Base-by-base conservation (phyloP, 371 early-diverging fungal genomes). In the Actinomucor elegans region DNA sequence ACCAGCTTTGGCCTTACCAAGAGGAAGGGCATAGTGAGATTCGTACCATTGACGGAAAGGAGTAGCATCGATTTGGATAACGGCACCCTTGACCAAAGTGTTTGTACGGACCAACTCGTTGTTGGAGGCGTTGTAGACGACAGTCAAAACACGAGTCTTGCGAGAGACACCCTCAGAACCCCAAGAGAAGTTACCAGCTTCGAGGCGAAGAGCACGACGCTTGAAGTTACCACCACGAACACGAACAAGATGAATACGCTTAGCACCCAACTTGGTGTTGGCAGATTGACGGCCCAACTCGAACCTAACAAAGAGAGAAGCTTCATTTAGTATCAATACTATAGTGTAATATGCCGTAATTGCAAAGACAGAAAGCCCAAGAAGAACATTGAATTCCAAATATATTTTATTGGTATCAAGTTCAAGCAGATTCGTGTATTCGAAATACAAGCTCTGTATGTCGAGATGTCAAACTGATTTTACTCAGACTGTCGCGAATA, bases 81-180 rank as follows among this genome's bases (percentile, higher is more conserved):
- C 92, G 75, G 93, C 87, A 63, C 94, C 91, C 90, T 99, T 99
- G 51, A 99, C 99, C 43, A 99, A 86, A 57, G 99, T 99, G 88
- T 98, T 98, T 81, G 99, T 99, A 75, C 99, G 95, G 78, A 99
- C 97, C 73, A 99, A 86, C 83, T 99, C 99, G 91, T 99, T 99
- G 94, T 94, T 97, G 80, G 96, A 92, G 64, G 99, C 92, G 84
- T 99, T 99, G 94, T 99, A 99, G 66, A 94, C 91, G 67, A 99
- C 99, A 59, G 88, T 84, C 71, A 95, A 81, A 69, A 99, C 89
- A 84, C 97, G 92, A 59, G 95, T 85, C 88, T 94, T 97, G 85
- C 90, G 90, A 61, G 97, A 86, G 77, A 85, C 67, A 58, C 91
- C 76, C 82, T 98, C 95, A 31, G 96, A 93, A 58, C 92, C 96